Evolutionary conservation across 805 yeast species (phyloP).

Genomic region (Ogataea corticis): DNA sequence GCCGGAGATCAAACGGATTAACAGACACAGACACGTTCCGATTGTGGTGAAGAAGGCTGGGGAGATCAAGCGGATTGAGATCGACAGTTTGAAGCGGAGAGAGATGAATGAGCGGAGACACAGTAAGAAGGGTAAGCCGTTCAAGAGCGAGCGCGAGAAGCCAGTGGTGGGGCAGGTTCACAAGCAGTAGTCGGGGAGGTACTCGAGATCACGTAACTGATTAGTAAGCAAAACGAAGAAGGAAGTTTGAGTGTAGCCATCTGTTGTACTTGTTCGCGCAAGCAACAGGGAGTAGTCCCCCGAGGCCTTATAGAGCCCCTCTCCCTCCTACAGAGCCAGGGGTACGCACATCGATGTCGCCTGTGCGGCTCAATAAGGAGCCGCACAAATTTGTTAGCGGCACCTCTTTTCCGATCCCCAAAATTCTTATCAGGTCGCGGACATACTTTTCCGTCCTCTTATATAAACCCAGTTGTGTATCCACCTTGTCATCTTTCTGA

Average conservation of each 20-base stretch:
- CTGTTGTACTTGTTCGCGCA: too few species aligned
- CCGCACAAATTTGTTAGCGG: neutral
- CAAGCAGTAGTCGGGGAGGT: slow-evolving; percentile 39
- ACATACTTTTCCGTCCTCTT: neutral
- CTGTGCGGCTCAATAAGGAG: neutral
- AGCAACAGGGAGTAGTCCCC: too few species aligned
- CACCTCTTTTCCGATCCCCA: slow-evolving; percentile 6
- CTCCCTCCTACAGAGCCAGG: too few species aligned
- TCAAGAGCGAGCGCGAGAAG: slow-evolving; percentile 74
- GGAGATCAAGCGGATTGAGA: slow-evolving; percentile 78
- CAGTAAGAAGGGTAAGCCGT: slow-evolving; percentile 62
- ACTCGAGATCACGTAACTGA: neutral
- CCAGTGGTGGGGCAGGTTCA: slow-evolving; percentile 84
- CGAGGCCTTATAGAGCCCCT: too few species aligned
- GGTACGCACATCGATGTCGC: too few species aligned
- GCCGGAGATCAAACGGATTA: slow-evolving; percentile 93
- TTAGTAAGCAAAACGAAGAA: too few species aligned
- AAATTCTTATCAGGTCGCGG: neutral
- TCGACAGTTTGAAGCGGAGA: slow-evolving; percentile 71
- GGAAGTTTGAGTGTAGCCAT: too few species aligned
- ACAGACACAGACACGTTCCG: slow-evolving; percentile 93
- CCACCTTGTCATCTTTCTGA: neutral
- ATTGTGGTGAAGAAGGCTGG: slow-evolving; percentile 81
- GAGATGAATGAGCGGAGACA: slow-evolving; percentile 83
- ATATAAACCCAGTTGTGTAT: too few species aligned